Evolutionary conservation across 2,329 filamentous ascomycete species (phyloP), one percentile per base, ranked within the genome.

Genomic region (Fragosphaeria purpurea): DNA sequence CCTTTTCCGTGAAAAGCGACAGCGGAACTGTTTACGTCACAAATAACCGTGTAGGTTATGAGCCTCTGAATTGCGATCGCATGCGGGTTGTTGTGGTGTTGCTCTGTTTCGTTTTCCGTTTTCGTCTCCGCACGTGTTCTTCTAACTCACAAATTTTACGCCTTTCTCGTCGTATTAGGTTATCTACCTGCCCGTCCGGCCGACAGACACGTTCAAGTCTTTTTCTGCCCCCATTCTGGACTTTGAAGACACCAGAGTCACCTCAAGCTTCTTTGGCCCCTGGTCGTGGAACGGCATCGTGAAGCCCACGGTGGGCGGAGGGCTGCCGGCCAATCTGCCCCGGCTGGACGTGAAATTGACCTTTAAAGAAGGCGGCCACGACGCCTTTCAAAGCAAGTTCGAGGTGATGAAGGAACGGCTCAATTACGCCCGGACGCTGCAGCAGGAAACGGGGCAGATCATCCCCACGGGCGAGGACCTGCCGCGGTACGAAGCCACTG

Each of bases 331-430:
- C 5, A 74, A 84, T 30, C 76, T 88, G 55, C 77, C 83, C 13
- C 80, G 83, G 33, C 74, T 95, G 42, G 88, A 93, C 60, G 67
- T 95, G 57, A 89, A 86, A 64, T 76, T 96, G 60, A 89, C 84
- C 30, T 97, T 97, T 73, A 90, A 89, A 63, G 90, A 97, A 55
- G 91, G 91, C 42, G 91, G 91, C n/a, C 90, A 90, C 52, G 93
- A 86, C 65, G 89, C 95, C 59, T 97, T 95, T 62, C 84, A 90
- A 60, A 79, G 80, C 47, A 80, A 80, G 48, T 95, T 90, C 62
- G 88, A 94, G 60, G 76, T 85, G 50, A 82, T 96, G 56, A 89
- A 88, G 63, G 90, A 95, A 62, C 79, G 88, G 6, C 70, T 95
- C 50, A 78, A 85, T 56, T 88, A 96, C 60, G 88, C 83, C 7